Conservation (phyloP, 2,329 filamentous ascomycete species). For the Macrophomina phaseolina region DNA sequence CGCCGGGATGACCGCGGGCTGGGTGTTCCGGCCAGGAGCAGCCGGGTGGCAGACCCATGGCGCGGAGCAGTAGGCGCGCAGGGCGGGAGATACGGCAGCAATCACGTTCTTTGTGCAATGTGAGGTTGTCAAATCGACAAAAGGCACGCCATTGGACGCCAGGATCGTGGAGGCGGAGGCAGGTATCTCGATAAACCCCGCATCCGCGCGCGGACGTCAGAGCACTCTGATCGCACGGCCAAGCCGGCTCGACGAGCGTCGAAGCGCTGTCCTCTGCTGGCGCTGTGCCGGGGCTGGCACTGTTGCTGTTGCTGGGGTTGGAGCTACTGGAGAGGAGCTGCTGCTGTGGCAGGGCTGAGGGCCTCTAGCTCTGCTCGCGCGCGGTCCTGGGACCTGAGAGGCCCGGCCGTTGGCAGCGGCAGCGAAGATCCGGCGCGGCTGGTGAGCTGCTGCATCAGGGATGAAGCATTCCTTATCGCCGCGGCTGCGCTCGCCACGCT, state of each 20-base stretch:
- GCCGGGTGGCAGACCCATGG: conserved; percentile 7
- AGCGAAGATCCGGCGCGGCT: conserved; percentile 13
- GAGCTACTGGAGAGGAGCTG: too few relatives aligned
- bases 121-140: conserved; percentile 6
- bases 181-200: conserved; percentile 23
- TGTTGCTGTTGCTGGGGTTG: neutral
- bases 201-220: conserved; percentile 23
- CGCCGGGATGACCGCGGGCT: conserved; percentile 4
- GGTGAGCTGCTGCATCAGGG: conserved; percentile 18
- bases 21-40: neutral
- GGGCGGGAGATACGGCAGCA: conserved; percentile 7
- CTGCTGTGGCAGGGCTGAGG: neutral
- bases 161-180: conserved; percentile 17
- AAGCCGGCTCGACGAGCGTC: neutral
- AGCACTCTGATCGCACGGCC: conserved; percentile 1
- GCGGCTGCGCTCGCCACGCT: conserved; percentile 23
- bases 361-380: neutral
- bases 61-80: conserved; percentile 9
- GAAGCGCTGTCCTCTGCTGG: neutral
- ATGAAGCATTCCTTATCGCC: conserved; percentile 24
- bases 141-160: conserved; percentile 16
- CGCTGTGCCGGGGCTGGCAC: conserved; percentile 7
- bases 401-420: conserved; percentile 7
- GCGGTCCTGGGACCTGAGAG: neutral
- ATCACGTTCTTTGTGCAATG: conserved; percentile 20